Base-by-base conservation (phyloP, 768 basidiomycete species). In the Boletus sp. region DNA sequence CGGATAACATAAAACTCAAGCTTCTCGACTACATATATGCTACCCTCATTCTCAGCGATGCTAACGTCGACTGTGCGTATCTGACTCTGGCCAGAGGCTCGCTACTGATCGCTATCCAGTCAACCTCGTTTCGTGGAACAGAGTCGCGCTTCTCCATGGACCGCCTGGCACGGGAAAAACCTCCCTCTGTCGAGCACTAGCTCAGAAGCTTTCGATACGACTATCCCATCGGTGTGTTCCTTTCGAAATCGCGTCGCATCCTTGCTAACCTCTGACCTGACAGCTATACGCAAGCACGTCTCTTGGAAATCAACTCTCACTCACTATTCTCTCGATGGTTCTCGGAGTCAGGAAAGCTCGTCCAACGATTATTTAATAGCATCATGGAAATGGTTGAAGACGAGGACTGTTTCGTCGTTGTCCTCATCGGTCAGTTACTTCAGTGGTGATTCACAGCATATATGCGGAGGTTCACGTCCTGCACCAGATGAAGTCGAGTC, bases 301-400 rank as follows among this genome's bases (percentile, higher is more conserved):
- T 99, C 11, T 82, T 99, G 45, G 97, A 99, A 72, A 97, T 99
- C 67, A 98, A 98, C 69, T 95, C 97, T 0, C 97, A 98, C 74
- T 98, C 95, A 2, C 80, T 99, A 15, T 98, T 99, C 71, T 95
- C 93, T 15, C 91, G 94, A 64, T 99, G 97, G 96, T 99, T 98
- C 75, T 98, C 95, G 0, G 97, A 99, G 70, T 97, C 94, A 0
- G 97, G 97, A 15, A 99, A 99, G 72, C 84, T 99, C 30, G 97
- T 99, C 2, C 96, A 98, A 67, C 84, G 90, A 47, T 78, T 99
- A 17, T 99, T 98, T 69, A 83, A 80, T 39, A 90, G 82, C 56
- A 93, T 99, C 55, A 90, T 82, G 39, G 94, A 97, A 61, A 80
- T 98, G 73, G 88, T 91, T 0, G 94, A 97, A 49, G 94, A 98